Conservation (phyloP, 352 stramenopile species). For the Phytophthora rubi region DNA sequence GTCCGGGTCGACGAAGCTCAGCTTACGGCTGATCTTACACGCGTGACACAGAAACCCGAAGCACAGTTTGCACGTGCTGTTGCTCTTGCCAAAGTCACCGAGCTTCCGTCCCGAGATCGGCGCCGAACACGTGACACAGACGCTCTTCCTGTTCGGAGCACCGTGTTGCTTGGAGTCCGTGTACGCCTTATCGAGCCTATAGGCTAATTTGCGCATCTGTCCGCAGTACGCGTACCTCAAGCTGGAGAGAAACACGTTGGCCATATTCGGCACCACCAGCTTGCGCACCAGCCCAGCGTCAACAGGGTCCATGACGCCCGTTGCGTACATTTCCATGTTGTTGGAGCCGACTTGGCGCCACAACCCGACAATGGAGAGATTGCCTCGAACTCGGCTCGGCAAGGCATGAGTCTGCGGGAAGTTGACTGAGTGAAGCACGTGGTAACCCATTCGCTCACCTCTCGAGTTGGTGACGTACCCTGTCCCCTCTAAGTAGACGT, state of each 20-base stretch:
- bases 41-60: slow-evolving; percentile 29
- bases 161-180: slow-evolving; percentile 25
- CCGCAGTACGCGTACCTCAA: slow-evolving; percentile 30
- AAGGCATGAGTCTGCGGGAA: slow-evolving; percentile 30
- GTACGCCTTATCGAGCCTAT: slow-evolving; percentile 31
- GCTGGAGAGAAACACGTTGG: slow-evolving; percentile 28
- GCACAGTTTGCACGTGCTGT: slow-evolving; percentile 27
- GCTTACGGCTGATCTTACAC: slow-evolving; percentile 28
- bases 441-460: slow-evolving; percentile 32
- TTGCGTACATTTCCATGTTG: slow-evolving; percentile 51
- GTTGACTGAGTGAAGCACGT: slow-evolving; percentile 28
- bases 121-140: slow-evolving; percentile 29
- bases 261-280: slow-evolving; percentile 25
- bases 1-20: slow-evolving; percentile 35
- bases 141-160: slow-evolving; percentile 23
- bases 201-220: slow-evolving; percentile 36
- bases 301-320: slow-evolving; percentile 30
- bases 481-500: slow-evolving; percentile 43
- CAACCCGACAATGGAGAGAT: slow-evolving; percentile 47
- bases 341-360: slow-evolving; percentile 49
- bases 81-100: slow-evolving; percentile 27
- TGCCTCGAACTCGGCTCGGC: slow-evolving; percentile 42
- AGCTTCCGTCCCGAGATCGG: slow-evolving; percentile 18
- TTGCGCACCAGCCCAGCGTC: slow-evolving; percentile 34
- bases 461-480: slow-evolving; percentile 14